phyloP scores from a whole-genome alignment of 176 grass and related monocot genomes.

The Pharus latifolius region DNA sequence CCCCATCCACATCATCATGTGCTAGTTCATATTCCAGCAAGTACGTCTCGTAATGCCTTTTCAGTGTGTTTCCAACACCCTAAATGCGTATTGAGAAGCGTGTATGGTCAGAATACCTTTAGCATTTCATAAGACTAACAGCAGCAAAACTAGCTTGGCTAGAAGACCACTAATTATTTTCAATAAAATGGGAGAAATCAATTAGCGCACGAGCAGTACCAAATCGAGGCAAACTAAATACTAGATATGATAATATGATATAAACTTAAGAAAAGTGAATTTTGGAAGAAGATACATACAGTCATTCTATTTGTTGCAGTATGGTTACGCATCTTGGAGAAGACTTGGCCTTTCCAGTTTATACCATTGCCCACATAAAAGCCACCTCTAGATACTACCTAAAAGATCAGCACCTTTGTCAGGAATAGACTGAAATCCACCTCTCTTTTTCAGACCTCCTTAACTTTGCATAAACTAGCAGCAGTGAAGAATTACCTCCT shows the following conservation, averaged over 20 bases:
- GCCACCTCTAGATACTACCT: constrained; percentile 95
- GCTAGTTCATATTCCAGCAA: constrained; percentile 95
- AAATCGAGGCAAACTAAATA: no score
- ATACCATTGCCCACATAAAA: constrained; percentile 97
- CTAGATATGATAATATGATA: no score
- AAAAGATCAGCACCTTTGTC: constrained; percentile 8
- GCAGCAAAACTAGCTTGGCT: background rate
- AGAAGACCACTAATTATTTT: background rate
- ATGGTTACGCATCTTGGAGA: constrained; percentile 95
- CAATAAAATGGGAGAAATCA: no score
- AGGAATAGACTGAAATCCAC: background rate
- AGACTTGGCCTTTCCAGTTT: constrained; percentile 97
- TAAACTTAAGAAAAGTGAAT: background rate
- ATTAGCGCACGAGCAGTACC: no score
- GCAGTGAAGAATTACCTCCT: constrained; percentile 58
- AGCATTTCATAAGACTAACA: background rate
- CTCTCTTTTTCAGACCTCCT: background rate
- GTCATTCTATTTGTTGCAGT: constrained; percentile 84
- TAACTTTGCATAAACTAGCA: background rate
- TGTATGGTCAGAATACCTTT: background rate
- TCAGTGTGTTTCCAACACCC: constrained; percentile 94
- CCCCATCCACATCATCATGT: constrained; percentile 95
- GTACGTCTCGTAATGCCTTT: constrained; percentile 95
- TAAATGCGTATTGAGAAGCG: constrained; percentile 20
- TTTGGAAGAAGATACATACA: constrained; percentile 42